Evolutionary conservation across 805 yeast species (phyloP), one percentile per base, ranked within the genome.

Genomic region (Tetrapisispora pingtungensis): DNA sequence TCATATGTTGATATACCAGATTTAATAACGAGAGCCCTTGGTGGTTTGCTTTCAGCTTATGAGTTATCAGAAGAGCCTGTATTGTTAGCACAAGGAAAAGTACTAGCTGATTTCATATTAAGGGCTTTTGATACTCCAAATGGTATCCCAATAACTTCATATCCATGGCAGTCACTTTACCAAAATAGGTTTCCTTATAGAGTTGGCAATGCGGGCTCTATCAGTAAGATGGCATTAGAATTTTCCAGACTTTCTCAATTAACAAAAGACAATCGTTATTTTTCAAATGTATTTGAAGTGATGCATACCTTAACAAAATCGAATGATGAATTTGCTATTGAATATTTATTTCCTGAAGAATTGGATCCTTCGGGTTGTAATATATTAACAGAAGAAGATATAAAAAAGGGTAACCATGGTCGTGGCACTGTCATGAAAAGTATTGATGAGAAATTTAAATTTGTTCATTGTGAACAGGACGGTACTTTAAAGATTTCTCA

Each of bases 111-210:
- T 40, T 62, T 75, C 43, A 56, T 76, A 30, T 51, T 77, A 51
- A 73, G 75, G 19, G 71, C 80, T 0, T 78, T 75, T 51, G 82
- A 78, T 49, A 76, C 82, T 0, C 80, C 80, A 14, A 75, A 76
- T 49, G 63, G 73, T 36, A 64, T 78, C 62, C 83, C 83, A 3
- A 45, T 72, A 10, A 51, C 73, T 18, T 67, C 63, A 43, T 75
- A 65, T 50, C 59, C 65, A 13, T 74, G 78, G 72, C 57, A 60
- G 24, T 60, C 67, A 4, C 54, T 55, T 17, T 53, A 59, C 6
- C 55, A 55, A 10, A 69, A 67, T 43, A 59, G 69, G 49, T 64
- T 66, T 44, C 68, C 75, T 0, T 59, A 69, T 14, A 59, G 50
- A 43, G 48, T 53, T 20, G 58, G 67, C 1, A 55, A 67, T 6